phyloP scores from a whole-genome alignment of 1,139 yeast genomes.

The Hemisphaericaspora subhashii region DNA sequence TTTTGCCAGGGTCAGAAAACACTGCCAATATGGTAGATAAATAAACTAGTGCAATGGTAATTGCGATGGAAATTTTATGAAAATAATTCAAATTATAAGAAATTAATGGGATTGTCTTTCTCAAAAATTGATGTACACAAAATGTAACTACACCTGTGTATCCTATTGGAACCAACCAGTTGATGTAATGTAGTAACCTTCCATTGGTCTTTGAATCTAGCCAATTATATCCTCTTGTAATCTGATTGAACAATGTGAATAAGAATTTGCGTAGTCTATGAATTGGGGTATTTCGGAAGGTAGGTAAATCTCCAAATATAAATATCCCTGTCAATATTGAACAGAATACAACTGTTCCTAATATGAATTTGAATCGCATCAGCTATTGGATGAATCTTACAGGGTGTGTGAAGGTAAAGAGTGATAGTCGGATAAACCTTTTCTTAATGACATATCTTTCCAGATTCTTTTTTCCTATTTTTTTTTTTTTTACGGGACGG shows the following conservation, averaged over 20 bases:
- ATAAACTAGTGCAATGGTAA: conserved; percentile 39
- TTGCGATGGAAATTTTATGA: conserved; percentile 18
- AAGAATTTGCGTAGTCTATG: conserved; percentile 20
- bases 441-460: too few relatives aligned
- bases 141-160: conserved; percentile 44
- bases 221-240: conserved; percentile 8
- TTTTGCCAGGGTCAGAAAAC: conserved; percentile 57
- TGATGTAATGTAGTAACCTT: conserved; percentile 19
- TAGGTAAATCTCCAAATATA: conserved; percentile 58
- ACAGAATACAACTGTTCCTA: conserved; percentile 9
- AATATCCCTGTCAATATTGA: conserved; percentile 20
- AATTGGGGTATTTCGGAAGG: conserved; percentile 37
- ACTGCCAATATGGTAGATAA: conserved; percentile 39
- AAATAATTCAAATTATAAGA: conserved; percentile 9
- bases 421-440: too few relatives aligned
- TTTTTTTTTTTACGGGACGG: too few relatives aligned
- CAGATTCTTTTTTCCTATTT: too few relatives aligned
- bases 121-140: conserved; percentile 51
- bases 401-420: too few relatives aligned
- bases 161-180: conserved; percentile 52
- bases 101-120: conserved; percentile 31
- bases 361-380: conserved; percentile 12
- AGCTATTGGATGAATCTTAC: background rate
- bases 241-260: conserved; percentile 5
- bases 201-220: conserved; percentile 16